These are phyloP conservation scores for Acmispon strigosus DNA, from an alignment of 306 rosid genomes.

Conservation along the genomic window DNA sequence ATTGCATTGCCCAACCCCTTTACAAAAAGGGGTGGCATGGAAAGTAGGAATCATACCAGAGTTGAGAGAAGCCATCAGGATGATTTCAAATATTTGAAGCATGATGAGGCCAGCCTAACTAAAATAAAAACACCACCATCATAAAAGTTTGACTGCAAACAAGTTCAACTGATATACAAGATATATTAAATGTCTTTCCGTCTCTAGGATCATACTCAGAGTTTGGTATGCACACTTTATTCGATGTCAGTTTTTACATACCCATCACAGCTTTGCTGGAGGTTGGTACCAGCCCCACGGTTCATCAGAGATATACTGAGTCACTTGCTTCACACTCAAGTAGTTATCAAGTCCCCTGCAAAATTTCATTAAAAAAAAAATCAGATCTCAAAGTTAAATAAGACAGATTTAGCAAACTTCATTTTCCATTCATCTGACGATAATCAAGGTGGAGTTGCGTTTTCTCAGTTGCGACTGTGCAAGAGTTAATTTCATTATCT, in stretches of 20 bases:
- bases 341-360: slow-evolving; percentile 93
- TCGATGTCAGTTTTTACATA: background rate
- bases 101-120: background rate
- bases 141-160: background rate
- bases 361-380: background rate
- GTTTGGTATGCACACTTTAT: slow-evolving; percentile 14
- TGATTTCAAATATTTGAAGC: background rate
- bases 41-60: background rate
- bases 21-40: background rate
- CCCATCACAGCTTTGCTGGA: slow-evolving; percentile 73
- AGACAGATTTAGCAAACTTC: background rate
- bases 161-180: slow-evolving; percentile 3
- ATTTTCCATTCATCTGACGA: background rate
- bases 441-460: background rate
- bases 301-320: slow-evolving; percentile 66
- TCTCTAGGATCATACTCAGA: background rate
- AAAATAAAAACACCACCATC: background rate
- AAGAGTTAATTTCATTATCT: background rate
- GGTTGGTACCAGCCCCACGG: slow-evolving; percentile 94
- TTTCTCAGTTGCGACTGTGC: background rate
- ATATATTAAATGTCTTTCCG: background rate
- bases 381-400: slow-evolving; percentile 6
- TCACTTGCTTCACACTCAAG: slow-evolving; percentile 92
- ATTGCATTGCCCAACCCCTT: too few relatives aligned
- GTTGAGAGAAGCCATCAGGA: background rate